Conservation (phyloP, 2,329 filamentous ascomycete genomes). For the Alternaria brassicicola region DNA sequence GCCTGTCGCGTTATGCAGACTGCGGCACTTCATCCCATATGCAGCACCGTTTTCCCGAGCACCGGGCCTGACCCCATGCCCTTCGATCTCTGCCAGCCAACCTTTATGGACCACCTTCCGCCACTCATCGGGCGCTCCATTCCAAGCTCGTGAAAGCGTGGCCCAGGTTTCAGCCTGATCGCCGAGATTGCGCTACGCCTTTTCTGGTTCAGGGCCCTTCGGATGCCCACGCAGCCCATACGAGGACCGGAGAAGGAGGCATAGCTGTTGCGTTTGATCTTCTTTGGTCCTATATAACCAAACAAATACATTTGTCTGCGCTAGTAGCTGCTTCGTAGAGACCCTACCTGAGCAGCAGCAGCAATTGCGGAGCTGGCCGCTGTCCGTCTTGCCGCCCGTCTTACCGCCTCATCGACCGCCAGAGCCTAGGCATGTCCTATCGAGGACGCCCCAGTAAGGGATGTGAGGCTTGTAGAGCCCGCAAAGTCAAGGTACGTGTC, state of each 20-base stretch:
- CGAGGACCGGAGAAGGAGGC: constrained; percentile 1
- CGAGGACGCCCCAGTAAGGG: constrained; percentile 46
- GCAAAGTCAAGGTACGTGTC: constrained; percentile 42
- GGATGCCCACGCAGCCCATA: constrained; percentile 2
- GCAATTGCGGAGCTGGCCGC: constrained; percentile 3
- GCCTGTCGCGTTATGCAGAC: constrained; percentile 10
- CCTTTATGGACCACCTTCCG: constrained; percentile 10
- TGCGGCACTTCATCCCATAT: constrained; percentile 11
- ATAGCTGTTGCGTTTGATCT: not conserved
- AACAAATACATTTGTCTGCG: not conserved
- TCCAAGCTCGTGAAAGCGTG: constrained; percentile 7
- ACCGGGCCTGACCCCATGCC: constrained; percentile 12
- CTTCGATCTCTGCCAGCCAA: constrained; percentile 5
- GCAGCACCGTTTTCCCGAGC: constrained; percentile 16
- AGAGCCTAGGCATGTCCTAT: constrained; percentile 37
- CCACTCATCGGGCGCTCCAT: not conserved
- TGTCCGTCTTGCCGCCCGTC: not conserved
- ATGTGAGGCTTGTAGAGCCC: constrained; percentile 42
- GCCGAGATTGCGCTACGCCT: constrained; percentile 6
- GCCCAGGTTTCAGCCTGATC: constrained; percentile 9
- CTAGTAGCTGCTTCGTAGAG: constrained; percentile 2
- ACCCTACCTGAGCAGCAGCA: not conserved
- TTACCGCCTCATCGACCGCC: not conserved
- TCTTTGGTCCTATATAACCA: not conserved
- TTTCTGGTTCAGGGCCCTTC: not conserved